phyloP scores from a whole-genome alignment of 495 filamentous ascomycete species.

The Talaromyces thailandensis region DNA sequence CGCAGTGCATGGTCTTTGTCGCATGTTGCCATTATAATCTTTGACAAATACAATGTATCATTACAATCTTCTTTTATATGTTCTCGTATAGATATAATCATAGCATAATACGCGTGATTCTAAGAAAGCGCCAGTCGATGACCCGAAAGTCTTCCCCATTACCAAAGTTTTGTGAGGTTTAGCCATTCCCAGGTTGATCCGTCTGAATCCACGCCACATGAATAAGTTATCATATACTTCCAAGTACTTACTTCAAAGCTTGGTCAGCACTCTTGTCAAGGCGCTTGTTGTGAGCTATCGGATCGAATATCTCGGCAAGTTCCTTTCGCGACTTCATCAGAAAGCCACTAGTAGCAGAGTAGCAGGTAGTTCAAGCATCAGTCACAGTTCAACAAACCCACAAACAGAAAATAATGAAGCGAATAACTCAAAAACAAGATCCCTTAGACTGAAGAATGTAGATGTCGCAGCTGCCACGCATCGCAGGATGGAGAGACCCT shows the following conservation, averaged over 20 bases:
- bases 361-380: neutral
- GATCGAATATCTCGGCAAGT: neutral
- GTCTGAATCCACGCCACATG: too few species aligned
- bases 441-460: neutral
- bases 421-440: neutral
- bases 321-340: neutral
- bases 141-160: too few species aligned
- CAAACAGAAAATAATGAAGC: neutral
- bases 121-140: too few species aligned
- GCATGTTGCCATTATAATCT: too few species aligned
- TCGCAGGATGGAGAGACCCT: neutral
- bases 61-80: too few species aligned
- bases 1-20: neutral
- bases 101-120: too few species aligned
- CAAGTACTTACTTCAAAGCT: neutral
- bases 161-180: too few species aligned
- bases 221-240: too few species aligned
- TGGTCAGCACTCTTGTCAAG: neutral
- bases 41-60: too few species aligned
- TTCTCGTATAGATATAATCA: too few species aligned
- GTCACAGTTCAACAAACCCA: neutral
- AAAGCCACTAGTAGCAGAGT: neutral
- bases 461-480: neutral
- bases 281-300: neutral
- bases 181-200: too few species aligned